Conservation (phyloP, 306 rosid species). For the Delonix regia region DNA sequence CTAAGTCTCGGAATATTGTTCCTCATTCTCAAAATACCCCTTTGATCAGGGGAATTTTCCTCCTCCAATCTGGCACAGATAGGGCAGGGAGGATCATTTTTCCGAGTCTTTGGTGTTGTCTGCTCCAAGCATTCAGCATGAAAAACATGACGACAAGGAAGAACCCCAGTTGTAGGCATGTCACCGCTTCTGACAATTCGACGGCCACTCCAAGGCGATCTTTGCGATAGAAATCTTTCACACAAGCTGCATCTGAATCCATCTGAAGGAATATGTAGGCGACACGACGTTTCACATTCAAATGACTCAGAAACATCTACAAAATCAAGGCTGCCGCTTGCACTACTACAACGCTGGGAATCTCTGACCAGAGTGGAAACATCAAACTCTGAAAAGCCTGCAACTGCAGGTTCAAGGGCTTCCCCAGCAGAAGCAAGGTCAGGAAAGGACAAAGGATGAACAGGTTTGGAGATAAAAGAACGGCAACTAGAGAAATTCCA, state of each 20-base stretch:
- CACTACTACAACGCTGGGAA: constrained; percentile 71
- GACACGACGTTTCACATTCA: constrained; percentile 58
- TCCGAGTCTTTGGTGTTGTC: constrained; percentile 65
- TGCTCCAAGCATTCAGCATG: constrained; percentile 94
- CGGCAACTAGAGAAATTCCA: constrained; percentile 56
- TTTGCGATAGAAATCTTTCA: constrained; percentile 72
- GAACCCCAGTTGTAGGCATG: constrained; percentile 86
- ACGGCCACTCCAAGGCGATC: constrained; percentile 88
- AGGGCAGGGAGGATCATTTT: constrained; percentile 82
- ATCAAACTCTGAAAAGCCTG: constrained; percentile 60
- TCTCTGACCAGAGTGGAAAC: constrained; percentile 61
- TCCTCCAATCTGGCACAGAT: constrained; percentile 61
- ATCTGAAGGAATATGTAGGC: constrained; percentile 43
- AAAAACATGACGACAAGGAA: constrained; percentile 76
- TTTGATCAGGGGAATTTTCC: constrained; percentile 58
- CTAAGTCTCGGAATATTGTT: constrained; percentile 55
- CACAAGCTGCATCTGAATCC: constrained; percentile 77
- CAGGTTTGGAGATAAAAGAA: constrained; percentile 86
- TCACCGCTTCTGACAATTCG: constrained; percentile 87
- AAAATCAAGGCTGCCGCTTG: constrained; percentile 79
- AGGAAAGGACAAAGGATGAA: constrained; percentile 72
- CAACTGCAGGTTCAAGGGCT: constrained; percentile 49
- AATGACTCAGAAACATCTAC: constrained; percentile 75
- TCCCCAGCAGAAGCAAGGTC: constrained; percentile 55
- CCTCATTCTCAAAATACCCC: constrained; percentile 47